Conservation (phyloP, 495 filamentous ascomycete species). For the Penicillium soppii region DNA sequence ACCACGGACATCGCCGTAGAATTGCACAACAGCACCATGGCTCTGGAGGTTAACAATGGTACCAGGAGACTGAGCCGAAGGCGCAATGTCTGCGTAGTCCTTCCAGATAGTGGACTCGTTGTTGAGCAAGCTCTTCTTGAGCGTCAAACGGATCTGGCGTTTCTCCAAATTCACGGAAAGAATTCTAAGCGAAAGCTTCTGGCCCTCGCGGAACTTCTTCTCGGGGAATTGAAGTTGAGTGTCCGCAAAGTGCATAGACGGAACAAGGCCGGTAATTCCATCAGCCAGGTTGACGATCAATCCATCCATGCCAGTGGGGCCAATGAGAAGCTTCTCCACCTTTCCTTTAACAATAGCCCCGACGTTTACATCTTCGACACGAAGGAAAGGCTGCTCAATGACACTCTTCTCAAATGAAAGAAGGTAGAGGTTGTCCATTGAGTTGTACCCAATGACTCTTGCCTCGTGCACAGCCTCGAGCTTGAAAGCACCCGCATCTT, state of each 20-base stretch:
- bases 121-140: slow-evolving; percentile 94
- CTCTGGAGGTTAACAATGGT: slow-evolving; percentile 77
- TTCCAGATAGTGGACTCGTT: slow-evolving; percentile 74
- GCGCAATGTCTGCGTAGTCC: slow-evolving; percentile 65
- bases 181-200: slow-evolving; percentile 78
- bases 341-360: slow-evolving; percentile 81
- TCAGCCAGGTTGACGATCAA: slow-evolving; percentile 81
- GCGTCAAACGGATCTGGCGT: slow-evolving; percentile 77
- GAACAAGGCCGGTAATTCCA: slow-evolving; percentile 81
- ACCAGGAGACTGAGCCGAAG: slow-evolving; percentile 74
- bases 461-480: slow-evolving; percentile 74
- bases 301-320: slow-evolving; percentile 69
- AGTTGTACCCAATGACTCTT: slow-evolving; percentile 81
- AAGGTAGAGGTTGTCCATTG: slow-evolving; percentile 82
- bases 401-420: slow-evolving; percentile 77
- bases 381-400: slow-evolving; percentile 83
- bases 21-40: slow-evolving; percentile 86
- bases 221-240: slow-evolving; percentile 86
- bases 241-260: slow-evolving; percentile 86
- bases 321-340: slow-evolving; percentile 79
- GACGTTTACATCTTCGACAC: slow-evolving; percentile 81
- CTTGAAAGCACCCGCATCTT: slow-evolving; percentile 73
- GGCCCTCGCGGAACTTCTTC: slow-evolving; percentile 89
- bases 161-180: slow-evolving; percentile 75
- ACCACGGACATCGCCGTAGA: slow-evolving; percentile 77